Base-by-base conservation (phyloP, 805 yeast genomes). In the Diddensiella transvaalensis region DNA sequence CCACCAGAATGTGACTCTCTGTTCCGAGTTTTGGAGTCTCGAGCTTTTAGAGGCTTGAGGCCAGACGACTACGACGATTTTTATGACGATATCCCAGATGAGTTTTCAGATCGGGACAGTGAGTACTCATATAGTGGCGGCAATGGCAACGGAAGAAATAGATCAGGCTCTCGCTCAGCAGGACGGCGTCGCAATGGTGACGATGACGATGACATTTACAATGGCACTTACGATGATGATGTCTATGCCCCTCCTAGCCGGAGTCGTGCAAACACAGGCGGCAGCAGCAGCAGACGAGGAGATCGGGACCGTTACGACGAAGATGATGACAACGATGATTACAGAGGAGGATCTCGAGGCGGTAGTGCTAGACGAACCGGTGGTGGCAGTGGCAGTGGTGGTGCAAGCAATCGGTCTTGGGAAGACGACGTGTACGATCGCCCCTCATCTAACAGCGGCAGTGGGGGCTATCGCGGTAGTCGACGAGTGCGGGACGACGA, bases 1-100 rank as follows among this genome's bases (percentile, higher is more conserved):
- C 98, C 98, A 2, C 88, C 96, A 23, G 89, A 85, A 8, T 85
- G 89, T 57, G 97, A 89, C 54, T 77, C 93, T 3, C 75, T 91
- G 55, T 82, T 88, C 80, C 77, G 95, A 60, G 85, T 91, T 13
- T 75, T 91, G 54, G 91, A 89, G 55, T 80, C 93, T 24, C 77
- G 90, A 57, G 96, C 88, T 1, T 93, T 91, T 74, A 52, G 54
- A 40, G 55, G 54, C 23, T 59, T 57, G 36, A 46, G 58, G 21
- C 75, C 74, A 64, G 73, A 78, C 62, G 70, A 75, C 48, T 74
- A 73, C 50, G 85, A 83, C 53, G 85, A 82, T 49, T 79, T 79
- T 60, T 85, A 82, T 63, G 79, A 83, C 61, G 96, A 87, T 64
- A 77, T 87, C 61, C 95, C 86, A 37, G 81, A 82, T 50, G 74